Conservation (phyloP, 495 filamentous ascomycete genomes). For the Penicilliopsis zonata region DNA sequence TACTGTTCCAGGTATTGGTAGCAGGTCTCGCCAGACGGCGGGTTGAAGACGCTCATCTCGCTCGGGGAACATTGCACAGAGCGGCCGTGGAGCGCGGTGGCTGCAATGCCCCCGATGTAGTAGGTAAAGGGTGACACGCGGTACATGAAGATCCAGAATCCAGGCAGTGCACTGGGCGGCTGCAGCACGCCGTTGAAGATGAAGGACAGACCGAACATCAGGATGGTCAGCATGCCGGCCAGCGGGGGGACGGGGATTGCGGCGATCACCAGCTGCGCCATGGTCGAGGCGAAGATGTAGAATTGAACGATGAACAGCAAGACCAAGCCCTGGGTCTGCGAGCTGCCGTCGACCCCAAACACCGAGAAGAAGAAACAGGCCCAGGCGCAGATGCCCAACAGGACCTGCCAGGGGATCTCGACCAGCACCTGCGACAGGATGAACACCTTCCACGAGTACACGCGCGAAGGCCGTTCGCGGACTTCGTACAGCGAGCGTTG, state of each 20-base stretch:
- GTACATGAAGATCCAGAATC: conserved; percentile 74
- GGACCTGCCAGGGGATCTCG: conserved; percentile 37
- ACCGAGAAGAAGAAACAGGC: conserved; percentile 38
- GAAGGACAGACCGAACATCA: conserved; percentile 42
- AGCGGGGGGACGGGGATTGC: conserved; percentile 39
- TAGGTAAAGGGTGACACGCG: conserved; percentile 58
- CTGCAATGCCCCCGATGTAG: conserved; percentile 43
- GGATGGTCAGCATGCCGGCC: conserved; percentile 39
- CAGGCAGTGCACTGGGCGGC: conserved; percentile 39
- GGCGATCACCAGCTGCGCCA: conserved; percentile 44
- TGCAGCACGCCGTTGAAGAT: conserved; percentile 50
- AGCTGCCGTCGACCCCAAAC: conserved; percentile 20
- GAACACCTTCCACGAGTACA: conserved; percentile 64
- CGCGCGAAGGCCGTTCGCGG: conserved; percentile 53
- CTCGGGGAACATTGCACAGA: conserved; percentile 37
- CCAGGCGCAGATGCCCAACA: conserved; percentile 30
- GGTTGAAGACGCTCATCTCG: conserved; percentile 42
- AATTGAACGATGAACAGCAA: conserved; percentile 38
- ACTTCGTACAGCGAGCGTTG: conserved; percentile 54
- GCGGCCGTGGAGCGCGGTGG: conserved; percentile 42
- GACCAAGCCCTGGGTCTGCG: conserved; percentile 35
- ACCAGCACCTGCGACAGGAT: too few species aligned
- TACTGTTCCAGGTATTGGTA: too few species aligned
- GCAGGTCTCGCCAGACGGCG: conserved; percentile 40
- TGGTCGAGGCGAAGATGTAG: conserved; percentile 27